Base-by-base conservation (phyloP, 495 filamentous ascomycete genomes). In the Letharia columbiana region DNA sequence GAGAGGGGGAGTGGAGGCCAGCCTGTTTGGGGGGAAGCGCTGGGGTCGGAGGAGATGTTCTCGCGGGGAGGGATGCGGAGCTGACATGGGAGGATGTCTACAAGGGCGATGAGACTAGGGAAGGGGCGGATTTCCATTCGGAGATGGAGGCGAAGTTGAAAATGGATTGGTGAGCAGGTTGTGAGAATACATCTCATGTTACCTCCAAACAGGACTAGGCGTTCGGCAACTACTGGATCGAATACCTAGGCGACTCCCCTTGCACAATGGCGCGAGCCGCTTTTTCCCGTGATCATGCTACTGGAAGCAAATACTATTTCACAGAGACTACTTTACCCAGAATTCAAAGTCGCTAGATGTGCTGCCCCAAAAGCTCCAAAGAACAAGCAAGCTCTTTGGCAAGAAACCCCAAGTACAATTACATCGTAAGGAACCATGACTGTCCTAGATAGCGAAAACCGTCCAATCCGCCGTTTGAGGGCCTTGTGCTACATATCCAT, bases 81-180 rank as follows among this genome's bases (percentile, higher is more conserved):
- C 78, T 92, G 73, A 82, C 78, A 13, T 97, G 92, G 92, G 92
- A 97, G 84, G 92, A 96, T 83, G 86, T 98, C 33, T 98, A 87
- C 76, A 84, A 73, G 33, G 78, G 78, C 47, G 66, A 61, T 54
- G 72, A 68, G 42, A 59, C 35, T 15, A 57, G 64, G 62, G 70
- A 64, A 45, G 69, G 61, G 39, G 66, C 35, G 44, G 68, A 85
- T 61, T 87, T 96, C 74, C 92, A 96, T 66, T 86, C 89, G 67
- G 93, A 98, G 85, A 92, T 97, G 87, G 93, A 98, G 87, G 82
- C 85, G 77, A 87, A 89, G 79, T 74, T 96, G 75, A 81, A 82
- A 77, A 90, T 91, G 87, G 83, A 84, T 65, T 87, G 81, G 79
- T 86, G 40, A 56, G 13, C 18, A 31, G 40, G 23, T 4, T n/a